phyloP scores from a whole-genome alignment of 2,329 filamentous ascomycete genomes.

The Plenodomus tracheiphilus region DNA sequence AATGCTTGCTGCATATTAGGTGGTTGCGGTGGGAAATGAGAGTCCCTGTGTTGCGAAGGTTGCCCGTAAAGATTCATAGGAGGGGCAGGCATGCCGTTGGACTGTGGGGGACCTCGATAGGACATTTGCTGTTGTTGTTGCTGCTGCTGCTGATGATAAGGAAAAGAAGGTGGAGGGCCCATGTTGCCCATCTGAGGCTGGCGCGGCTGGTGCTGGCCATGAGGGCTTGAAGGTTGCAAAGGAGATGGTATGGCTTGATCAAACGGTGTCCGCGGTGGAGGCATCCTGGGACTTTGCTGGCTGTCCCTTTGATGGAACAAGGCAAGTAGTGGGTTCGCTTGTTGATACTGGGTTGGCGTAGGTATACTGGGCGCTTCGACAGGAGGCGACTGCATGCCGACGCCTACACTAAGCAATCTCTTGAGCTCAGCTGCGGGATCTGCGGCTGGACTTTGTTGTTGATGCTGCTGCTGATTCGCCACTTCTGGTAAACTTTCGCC shows the following conservation, averaged over 20 bases:
- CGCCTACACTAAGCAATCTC: constrained; percentile 50
- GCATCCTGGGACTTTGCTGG: constrained; percentile 12
- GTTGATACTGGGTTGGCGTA: constrained; percentile 31
- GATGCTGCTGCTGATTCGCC: constrained; percentile 21
- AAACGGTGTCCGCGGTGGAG: constrained; percentile 51
- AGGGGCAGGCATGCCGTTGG: constrained; percentile 27
- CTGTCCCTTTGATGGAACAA: constrained; percentile 51
- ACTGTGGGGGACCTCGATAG: constrained; percentile 11
- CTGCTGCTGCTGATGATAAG: constrained; percentile 40
- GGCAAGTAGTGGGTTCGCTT: constrained; percentile 56
- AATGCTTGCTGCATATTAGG: constrained; percentile 29
- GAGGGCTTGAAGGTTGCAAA: constrained; percentile 59
- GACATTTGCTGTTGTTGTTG: background rate
- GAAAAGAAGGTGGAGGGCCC: constrained; percentile 55
- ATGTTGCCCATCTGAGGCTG: constrained; percentile 54
- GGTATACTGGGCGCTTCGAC: constrained; percentile 37
- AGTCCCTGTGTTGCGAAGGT: constrained; percentile 12
- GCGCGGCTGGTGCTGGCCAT: constrained; percentile 58
- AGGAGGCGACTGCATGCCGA: constrained; percentile 41
- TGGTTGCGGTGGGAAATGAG: constrained; percentile 14
- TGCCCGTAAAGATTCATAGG: constrained; percentile 18
- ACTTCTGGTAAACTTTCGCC: constrained; percentile 39
- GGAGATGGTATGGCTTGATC: constrained; percentile 58
- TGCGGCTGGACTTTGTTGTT: constrained; percentile 24
- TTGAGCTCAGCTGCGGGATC: constrained; percentile 59